Conservation (phyloP, 1,284 basidiomycete species). For the Porodaedalea pini region DNA sequence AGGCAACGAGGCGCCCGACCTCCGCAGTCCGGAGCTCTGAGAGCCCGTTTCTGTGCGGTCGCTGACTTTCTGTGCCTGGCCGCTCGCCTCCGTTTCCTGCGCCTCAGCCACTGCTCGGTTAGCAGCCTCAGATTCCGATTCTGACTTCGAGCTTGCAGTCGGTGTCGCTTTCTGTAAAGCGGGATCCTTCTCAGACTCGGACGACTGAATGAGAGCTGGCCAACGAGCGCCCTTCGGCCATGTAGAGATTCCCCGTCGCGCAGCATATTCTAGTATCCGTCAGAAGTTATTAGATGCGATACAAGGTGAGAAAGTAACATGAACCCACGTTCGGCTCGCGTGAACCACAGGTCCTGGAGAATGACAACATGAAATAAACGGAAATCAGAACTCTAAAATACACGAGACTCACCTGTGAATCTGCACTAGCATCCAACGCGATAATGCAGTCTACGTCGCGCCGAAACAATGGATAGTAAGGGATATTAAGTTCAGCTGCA, state of each 20-base stretch:
- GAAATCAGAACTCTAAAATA: neutral
- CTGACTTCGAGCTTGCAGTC: neutral
- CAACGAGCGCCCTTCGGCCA: constrained; percentile 37
- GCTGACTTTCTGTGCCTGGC: constrained; percentile 22
- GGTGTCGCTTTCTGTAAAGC: constrained; percentile 13
- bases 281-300: neutral
- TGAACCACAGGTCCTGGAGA: constrained; percentile 38
- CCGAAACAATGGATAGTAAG: constrained; percentile 38
- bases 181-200: constrained; percentile 12
- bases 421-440: constrained; percentile 40
- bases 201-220: constrained; percentile 28
- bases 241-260: constrained; percentile 31
- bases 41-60: neutral
- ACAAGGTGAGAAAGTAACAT: neutral
- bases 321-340: constrained; percentile 34
- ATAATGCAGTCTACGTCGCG: constrained; percentile 40
- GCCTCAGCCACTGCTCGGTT: constrained; percentile 23
- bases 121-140: constrained; percentile 9
- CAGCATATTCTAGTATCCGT: constrained; percentile 32
- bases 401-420: constrained; percentile 32
- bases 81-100: constrained; percentile 27
- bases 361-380: neutral
- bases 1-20: neutral
- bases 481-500: constrained; percentile 38
- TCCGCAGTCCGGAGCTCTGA: neutral